These are phyloP conservation scores for Beta vulgaris DNA, from an alignment of 148 eudicot species.

Conservation along the genomic window DNA sequence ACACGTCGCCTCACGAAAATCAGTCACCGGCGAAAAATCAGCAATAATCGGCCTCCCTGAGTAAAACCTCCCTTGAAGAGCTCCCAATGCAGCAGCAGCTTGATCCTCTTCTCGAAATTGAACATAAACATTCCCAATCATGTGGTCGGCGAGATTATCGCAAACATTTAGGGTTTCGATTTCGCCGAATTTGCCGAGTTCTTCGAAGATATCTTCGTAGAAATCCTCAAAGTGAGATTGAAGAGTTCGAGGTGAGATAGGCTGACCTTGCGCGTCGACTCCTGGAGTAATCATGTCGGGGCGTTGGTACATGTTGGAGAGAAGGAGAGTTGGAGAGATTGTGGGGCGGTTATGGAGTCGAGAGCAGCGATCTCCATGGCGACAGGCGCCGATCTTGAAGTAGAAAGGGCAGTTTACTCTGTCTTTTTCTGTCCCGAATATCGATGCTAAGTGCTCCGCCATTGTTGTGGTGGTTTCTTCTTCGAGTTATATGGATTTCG, in stretches of 20 bases:
- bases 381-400: slow-evolving; percentile 80
- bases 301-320: slow-evolving; percentile 77
- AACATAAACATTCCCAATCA: slow-evolving; percentile 84
- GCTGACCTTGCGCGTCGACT: slow-evolving; percentile 73
- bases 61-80: slow-evolving; percentile 57
- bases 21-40: slow-evolving; percentile 76
- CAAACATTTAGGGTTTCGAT: slow-evolving; percentile 70
- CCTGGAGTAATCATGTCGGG: slow-evolving; percentile 80
- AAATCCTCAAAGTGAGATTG: slow-evolving; percentile 73
- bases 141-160: slow-evolving; percentile 74
- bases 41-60: slow-evolving; percentile 73
- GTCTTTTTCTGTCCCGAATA: slow-evolving; percentile 80
- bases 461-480: slow-evolving; percentile 24
- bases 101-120: slow-evolving; percentile 77
- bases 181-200: slow-evolving; percentile 64
- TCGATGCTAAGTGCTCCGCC: slow-evolving; percentile 83
- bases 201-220: slow-evolving; percentile 65
- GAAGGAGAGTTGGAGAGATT: slow-evolving; percentile 60
- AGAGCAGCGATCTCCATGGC: slow-evolving; percentile 77
- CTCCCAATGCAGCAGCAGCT: slow-evolving; percentile 53
- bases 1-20: slow-evolving; percentile 77
- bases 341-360: slow-evolving; percentile 69
- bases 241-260: slow-evolving; percentile 53
- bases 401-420: slow-evolving; percentile 79
- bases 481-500: background rate